Percentiles rank a stretch among this genome's conserved stretches.
These are phyloP conservation scores for Zizania palustris DNA, from an alignment of 202 grass and related monocot species.

Conservation along the genomic window DNA sequence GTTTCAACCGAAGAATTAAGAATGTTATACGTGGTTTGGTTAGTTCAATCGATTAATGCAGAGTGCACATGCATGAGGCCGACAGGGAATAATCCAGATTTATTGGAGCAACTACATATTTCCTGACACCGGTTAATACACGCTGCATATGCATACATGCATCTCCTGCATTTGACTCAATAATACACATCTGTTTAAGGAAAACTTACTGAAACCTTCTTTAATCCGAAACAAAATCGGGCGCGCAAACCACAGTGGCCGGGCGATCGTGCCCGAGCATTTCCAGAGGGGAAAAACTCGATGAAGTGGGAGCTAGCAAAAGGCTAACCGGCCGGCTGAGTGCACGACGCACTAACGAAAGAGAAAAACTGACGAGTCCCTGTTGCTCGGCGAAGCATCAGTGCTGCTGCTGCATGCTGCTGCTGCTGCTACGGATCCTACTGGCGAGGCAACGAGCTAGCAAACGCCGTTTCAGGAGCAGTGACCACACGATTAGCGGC, in stretches of 20 bases:
- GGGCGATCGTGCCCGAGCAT: constrained; percentile 30
- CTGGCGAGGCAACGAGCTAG: not conserved
- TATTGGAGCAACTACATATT: constrained; percentile 18
- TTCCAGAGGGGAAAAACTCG: not conserved
- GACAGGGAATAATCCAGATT: constrained; percentile 52
- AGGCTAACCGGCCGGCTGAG: constrained; percentile 26
- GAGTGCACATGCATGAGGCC: constrained; percentile 29
- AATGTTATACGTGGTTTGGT: not conserved
- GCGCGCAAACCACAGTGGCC: not conserved
- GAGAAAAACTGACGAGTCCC: not conserved
- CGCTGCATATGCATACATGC: not conserved
- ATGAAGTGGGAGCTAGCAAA: constrained; percentile 36
- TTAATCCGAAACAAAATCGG: not conserved
- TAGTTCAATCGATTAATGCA: not conserved
- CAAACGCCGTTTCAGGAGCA: not conserved
- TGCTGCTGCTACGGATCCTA: not conserved
- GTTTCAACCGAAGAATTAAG: constrained; percentile 16
- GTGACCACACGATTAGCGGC: not conserved
- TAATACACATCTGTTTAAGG: constrained; percentile 13
- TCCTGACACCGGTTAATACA: not conserved
- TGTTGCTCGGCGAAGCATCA: constrained; percentile 29
- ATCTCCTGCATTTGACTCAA: not conserved
- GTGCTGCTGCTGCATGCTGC: not conserved
- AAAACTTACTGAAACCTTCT: not conserved
- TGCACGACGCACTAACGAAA: constrained; percentile 25